Evolutionary conservation across 805 yeast genomes (phyloP), one percentile per base, ranked within the genome.

Genomic region (Metschnikowia matae): DNA sequence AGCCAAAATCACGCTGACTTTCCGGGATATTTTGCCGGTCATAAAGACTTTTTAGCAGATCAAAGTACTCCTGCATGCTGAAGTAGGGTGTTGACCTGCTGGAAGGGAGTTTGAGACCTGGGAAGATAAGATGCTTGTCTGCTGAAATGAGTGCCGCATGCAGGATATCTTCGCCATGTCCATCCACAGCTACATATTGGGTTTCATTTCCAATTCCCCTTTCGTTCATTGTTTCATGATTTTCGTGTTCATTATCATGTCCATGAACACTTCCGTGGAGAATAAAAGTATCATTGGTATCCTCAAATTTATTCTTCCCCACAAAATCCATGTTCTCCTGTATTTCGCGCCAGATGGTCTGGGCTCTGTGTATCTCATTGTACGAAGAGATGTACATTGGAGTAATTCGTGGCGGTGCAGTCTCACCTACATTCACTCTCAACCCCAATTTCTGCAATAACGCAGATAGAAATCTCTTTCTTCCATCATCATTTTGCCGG

Each of bases 51-150:
- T 62, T 63, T 40, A 87, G 64, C 26, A 63, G 58, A 7, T 67
- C 61, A 63, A 77, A 86, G 64, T 84, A 94, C 33, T 70, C 60
- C 7, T 62, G 56, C 61, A 85, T 77, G 59, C 86, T 81, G 69
- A 92, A 92, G 64, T 81, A 83, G 0, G 97, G 92, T 0, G 96
- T 85, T 11, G 72, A 61, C 44, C 71, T 74, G 6, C 70, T 51
- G 6, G 74, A 75, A 1, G 96, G 91, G 1, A 70, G 48, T 0
- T 60, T 61, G 5, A 75, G 74, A 1, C 65, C 64, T 47, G 74
- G 77, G 3, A 68, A 60, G 48, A 75, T 73, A 2, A 89, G 61
- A 38, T 83, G 81, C 61, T 86, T 85, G 0, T 79, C 54, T 13
- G 57, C 81, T 1, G 74, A 68, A 1, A 46, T 33, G 21, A 56